phyloP scores from a whole-genome alignment of 23 red algal species.

The Gracilariopsis chorda region DNA sequence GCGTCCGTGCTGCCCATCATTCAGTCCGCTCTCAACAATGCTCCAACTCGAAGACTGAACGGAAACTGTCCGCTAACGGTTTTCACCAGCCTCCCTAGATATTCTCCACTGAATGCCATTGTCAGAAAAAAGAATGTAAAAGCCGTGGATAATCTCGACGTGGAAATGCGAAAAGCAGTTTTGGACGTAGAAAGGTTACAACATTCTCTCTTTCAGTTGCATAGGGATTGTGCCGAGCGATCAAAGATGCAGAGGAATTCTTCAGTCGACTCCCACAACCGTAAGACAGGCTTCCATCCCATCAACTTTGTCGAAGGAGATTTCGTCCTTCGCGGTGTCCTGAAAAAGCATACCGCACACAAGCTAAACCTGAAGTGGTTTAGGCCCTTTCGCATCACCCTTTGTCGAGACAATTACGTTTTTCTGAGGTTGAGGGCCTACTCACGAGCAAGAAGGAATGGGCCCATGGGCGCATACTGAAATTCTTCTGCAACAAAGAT shows the following conservation, averaged over 20 bases:
- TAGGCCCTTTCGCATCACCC: neutral
- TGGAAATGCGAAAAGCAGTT: neutral
- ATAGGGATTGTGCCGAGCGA: neutral
- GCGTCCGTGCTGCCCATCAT: neutral
- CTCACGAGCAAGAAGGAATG: neutral
- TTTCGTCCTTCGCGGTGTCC: conserved; percentile 10
- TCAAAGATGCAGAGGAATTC: neutral
- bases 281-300: neutral
- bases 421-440: conserved; percentile 27
- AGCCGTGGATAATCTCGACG: neutral
- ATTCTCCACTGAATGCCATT: neutral
- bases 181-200: neutral
- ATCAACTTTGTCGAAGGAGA: neutral
- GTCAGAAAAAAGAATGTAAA: neutral
- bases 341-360: neutral
- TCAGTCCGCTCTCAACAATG: conserved; percentile 39
- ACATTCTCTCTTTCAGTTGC: neutral
- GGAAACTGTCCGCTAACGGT: conserved; percentile 22
- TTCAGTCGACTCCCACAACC: neutral
- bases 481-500: conserved; percentile 10
- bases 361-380: conserved; percentile 1
- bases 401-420: neutral
- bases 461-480: conserved; percentile 1
- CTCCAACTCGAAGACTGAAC: neutral
- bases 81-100: conserved; percentile 2